These are phyloP conservation scores for Diaporthe helianthi DNA, from an alignment of 2,329 filamentous ascomycete genomes.

Conservation along the genomic window DNA sequence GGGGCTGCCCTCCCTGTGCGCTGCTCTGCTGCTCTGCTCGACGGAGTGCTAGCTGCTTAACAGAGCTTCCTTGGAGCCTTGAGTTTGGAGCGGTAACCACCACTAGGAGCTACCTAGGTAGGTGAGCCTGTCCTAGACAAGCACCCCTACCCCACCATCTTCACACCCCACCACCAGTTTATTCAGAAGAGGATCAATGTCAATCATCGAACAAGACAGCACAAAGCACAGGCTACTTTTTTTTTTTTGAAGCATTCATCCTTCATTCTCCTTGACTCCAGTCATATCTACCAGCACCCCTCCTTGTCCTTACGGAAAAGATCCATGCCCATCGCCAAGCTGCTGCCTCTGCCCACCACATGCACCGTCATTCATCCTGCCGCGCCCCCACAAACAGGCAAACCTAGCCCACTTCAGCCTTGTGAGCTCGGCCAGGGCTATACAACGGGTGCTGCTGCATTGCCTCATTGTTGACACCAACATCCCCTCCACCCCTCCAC, in stretches of 20 bases:
- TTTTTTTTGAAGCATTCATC: constrained; percentile 14
- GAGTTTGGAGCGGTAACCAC: neutral
- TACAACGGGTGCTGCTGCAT: constrained; percentile 2
- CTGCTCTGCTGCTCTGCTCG: neutral
- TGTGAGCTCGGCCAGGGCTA: constrained; percentile 22
- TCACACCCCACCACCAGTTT: constrained; percentile 18
- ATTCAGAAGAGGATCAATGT: neutral
- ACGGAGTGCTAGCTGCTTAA: neutral
- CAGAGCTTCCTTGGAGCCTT: constrained; percentile 14
- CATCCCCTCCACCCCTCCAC: constrained; percentile 26
- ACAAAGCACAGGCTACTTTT: constrained; percentile 21
- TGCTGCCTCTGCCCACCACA: constrained; percentile 3
- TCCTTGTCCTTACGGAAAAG: neutral
- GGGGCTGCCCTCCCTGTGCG: neutral
- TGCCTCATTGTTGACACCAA: constrained; percentile 29
- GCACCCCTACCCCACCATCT: constrained; percentile 29
- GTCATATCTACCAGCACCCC: constrained; percentile 1
- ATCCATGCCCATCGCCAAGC: neutral
- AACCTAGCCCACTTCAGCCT: constrained; percentile 29
- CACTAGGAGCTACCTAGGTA: constrained; percentile 20
- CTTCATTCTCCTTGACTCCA: neutral
- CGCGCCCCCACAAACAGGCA: constrained; percentile 23
- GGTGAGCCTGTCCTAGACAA: constrained; percentile 24
- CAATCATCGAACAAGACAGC: constrained; percentile 4
- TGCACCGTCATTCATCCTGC: constrained; percentile 7